phyloP scores from a whole-genome alignment of 257 asterid genomes.

The Echium plantagineum region DNA sequence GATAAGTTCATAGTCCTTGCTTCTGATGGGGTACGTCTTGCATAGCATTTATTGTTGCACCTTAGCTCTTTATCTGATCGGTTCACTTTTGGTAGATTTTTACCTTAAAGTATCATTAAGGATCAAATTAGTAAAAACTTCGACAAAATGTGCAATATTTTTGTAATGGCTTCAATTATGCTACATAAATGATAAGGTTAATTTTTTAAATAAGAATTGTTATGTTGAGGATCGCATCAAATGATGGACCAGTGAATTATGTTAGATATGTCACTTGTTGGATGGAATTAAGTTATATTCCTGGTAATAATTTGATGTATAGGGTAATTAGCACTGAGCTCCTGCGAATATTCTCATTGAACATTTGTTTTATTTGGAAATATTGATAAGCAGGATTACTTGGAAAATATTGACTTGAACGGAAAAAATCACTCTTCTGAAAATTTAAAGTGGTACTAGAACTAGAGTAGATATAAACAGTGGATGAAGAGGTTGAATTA shows the following conservation, averaged over 20 bases:
- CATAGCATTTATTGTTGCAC: not conserved
- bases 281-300: not conserved
- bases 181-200: not conserved
- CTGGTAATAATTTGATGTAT: not conserved
- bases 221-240: not conserved
- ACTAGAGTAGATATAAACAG: too few relatives aligned
- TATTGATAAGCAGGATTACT: too few relatives aligned
- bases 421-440: too few relatives aligned
- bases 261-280: not conserved
- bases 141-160: not conserved
- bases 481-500: too few relatives aligned
- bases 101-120: not conserved
- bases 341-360: not conserved
- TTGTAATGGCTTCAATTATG: not conserved
- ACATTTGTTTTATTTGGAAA: too few relatives aligned
- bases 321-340: not conserved
- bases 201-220: not conserved
- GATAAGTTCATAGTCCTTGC: conserved; percentile 92
- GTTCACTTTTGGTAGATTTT: not conserved
- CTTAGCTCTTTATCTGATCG: not conserved
- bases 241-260: too few relatives aligned
- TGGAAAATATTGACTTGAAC: too few relatives aligned
- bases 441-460: too few relatives aligned
- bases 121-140: not conserved
- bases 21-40: conserved; percentile 87